Percentiles rank a stretch among this genome's conserved stretches.
These are phyloP conservation scores for Triticum monococcum DNA, from an alignment of 176 grass and related monocot species.

Conservation along the genomic window DNA sequence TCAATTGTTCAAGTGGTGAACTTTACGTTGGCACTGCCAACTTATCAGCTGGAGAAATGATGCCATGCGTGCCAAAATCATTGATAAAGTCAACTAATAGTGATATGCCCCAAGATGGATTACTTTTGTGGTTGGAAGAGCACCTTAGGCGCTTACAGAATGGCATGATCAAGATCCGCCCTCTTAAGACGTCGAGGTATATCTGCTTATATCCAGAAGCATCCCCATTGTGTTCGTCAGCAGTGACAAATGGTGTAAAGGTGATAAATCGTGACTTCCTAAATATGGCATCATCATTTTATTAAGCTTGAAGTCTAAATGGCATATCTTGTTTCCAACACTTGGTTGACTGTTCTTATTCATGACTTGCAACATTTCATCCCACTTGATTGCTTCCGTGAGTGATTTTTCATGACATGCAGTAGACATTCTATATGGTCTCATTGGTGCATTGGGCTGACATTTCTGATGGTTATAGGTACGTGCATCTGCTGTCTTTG, in stretches of 20 bases:
- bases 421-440: background rate
- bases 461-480: slow-evolving; percentile 56
- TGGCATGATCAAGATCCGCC: slow-evolving; percentile 68
- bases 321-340: background rate
- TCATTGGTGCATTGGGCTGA: slow-evolving; percentile 17
- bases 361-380: background rate
- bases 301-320: background rate
- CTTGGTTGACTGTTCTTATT: background rate
- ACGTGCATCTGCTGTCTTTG: slow-evolving; percentile 77
- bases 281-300: slow-evolving; percentile 14
- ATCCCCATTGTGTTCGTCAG: slow-evolving; percentile 57
- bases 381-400: background rate
- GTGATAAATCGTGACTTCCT: slow-evolving; percentile 43
- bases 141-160: slow-evolving; percentile 70
- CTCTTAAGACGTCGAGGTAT: slow-evolving; percentile 37
- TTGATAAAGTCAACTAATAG: slow-evolving; percentile 50
- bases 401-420: background rate
- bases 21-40: slow-evolving; percentile 78
- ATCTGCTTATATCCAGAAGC: slow-evolving; percentile 86
- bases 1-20: slow-evolving; percentile 71
- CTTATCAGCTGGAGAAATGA: slow-evolving; percentile 54
- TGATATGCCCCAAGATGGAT: slow-evolving; percentile 70
- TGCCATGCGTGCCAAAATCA: slow-evolving; percentile 68
- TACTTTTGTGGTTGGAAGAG: slow-evolving; percentile 96
- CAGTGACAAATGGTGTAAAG: slow-evolving; percentile 82